Evolutionary conservation across 2,329 filamentous ascomycete genomes (phyloP), one percentile per base, ranked within the genome.

Genomic region (Fusarium longipes): DNA sequence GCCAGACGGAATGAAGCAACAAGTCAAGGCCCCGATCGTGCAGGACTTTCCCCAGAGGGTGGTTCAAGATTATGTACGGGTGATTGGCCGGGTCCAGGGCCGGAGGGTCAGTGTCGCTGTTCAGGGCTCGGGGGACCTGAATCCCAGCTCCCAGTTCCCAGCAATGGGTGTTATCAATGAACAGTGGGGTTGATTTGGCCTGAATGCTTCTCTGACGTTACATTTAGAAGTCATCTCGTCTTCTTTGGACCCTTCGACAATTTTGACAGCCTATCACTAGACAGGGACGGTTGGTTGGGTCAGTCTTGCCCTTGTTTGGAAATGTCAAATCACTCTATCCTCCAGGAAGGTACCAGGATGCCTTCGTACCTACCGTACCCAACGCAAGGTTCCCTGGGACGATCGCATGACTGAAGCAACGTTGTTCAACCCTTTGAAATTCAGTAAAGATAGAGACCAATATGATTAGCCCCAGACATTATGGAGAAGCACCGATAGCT

Each of bases 1-100:
- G 52, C 70, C 67, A 70, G 55, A 43, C 66, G 67, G 70, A 67
- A 73, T 57, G 70, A 73, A 73, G 70, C 58, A 70, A 70, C n/a
- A 50, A 67, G 67, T 45, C 67, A 61, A 67, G 62, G 58, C 35
- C 52, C 43, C 53, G 67, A 68, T 70, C 54, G 49, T 43, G 51
- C 45, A 59, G 58, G 53, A 55, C 68, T 57, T 68, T 66, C 61
- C 70, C 63, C 58, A 66, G 59, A 70, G 67, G 54, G 60, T 38
- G 63, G 39, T 47, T 27, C 18, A 24, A 53, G 39, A 51, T 55
- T 22, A 14, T 49, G 45, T 36, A 48, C 36, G 24, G 36, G 43
- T 47, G 40, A 73, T 73, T 73, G 70, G 71, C 52, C 68, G 71
- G 71, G 68, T 63, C 63, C 17, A 56, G 71, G 71, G 71, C 71